phyloP scores from a whole-genome alignment of 1,284 basidiomycete genomes.

The Trametes pubescens region DNA sequence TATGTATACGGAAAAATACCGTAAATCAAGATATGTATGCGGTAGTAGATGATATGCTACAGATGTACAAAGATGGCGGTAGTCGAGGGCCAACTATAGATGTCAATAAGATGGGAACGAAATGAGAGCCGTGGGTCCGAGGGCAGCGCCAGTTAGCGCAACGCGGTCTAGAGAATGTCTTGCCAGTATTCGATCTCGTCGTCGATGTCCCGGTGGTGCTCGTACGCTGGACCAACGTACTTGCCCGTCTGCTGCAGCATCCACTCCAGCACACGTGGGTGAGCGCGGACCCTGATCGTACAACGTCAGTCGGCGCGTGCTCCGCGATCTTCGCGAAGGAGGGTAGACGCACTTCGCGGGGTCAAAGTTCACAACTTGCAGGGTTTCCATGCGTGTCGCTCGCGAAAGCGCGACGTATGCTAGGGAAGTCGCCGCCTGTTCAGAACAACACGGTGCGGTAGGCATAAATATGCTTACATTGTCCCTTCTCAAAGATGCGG shows the following conservation, averaged over 20 bases:
- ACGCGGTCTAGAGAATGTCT: constrained; percentile 12
- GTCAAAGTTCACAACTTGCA: constrained; percentile 70
- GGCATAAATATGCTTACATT: constrained; percentile 51
- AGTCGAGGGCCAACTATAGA: not conserved
- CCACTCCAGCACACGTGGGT: constrained; percentile 44
- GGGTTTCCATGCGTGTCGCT: constrained; percentile 68
- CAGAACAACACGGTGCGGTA: too few relatives aligned
- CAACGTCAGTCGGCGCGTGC: not conserved
- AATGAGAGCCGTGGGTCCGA: not conserved
- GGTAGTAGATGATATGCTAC: constrained; percentile 4
- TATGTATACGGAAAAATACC: not conserved
- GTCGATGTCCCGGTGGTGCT: constrained; percentile 17
- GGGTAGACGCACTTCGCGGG: constrained; percentile 56
- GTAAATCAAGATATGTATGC: not conserved
- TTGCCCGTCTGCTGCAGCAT: constrained; percentile 28
- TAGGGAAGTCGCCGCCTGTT: constrained; percentile 34
- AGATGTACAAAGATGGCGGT: not conserved
- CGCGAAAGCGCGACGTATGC: constrained; percentile 76
- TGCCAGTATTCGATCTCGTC: constrained; percentile 29
- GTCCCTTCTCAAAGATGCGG: constrained; percentile 83
- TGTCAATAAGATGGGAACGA: not conserved
- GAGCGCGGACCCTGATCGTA: constrained; percentile 40
- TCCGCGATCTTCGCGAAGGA: constrained; percentile 26
- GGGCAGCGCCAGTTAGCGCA: not conserved
- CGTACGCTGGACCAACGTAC: constrained; percentile 16